phyloP scores from a whole-genome alignment of 495 filamentous ascomycete species.

The Hypoxylon perforatum region DNA sequence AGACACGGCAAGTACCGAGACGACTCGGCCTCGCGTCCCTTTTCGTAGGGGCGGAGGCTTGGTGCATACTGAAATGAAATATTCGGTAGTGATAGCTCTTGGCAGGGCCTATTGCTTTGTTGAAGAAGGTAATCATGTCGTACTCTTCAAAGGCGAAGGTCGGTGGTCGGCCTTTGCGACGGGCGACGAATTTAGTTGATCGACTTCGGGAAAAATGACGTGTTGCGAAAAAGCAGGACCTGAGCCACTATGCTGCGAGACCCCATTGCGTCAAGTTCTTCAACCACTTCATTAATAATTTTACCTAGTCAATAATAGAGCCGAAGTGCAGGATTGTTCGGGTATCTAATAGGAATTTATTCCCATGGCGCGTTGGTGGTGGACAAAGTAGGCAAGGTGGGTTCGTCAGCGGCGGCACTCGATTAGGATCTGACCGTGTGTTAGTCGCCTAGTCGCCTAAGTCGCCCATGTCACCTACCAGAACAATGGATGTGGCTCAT shows the following conservation, averaged over 20 bases:
- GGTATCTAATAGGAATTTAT: neutral
- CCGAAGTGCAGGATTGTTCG: neutral
- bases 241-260: constrained; percentile 3
- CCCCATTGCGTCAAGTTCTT: constrained; percentile 18
- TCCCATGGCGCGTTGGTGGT: neutral
- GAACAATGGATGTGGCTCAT: neutral
- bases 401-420: constrained; percentile 12
- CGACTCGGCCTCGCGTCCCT: neutral
- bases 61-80: neutral
- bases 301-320: neutral
- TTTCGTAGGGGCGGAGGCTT: neutral
- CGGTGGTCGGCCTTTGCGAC: constrained; percentile 31
- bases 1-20: neutral
- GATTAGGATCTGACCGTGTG: constrained; percentile 21
- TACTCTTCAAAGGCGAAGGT: constrained; percentile 1
- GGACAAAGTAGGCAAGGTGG: too few species aligned
- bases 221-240: constrained; percentile 10
- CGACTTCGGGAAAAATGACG: constrained; percentile 7
- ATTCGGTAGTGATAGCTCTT: constrained; percentile 3
- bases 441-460: too few species aligned
- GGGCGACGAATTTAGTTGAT: constrained; percentile 25
- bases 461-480: neutral
- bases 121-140: neutral
- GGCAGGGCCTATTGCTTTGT: neutral
- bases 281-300: neutral